Base-by-base conservation (phyloP, 345 rosid genomes). In the Bruguiera parviflora region DNA sequence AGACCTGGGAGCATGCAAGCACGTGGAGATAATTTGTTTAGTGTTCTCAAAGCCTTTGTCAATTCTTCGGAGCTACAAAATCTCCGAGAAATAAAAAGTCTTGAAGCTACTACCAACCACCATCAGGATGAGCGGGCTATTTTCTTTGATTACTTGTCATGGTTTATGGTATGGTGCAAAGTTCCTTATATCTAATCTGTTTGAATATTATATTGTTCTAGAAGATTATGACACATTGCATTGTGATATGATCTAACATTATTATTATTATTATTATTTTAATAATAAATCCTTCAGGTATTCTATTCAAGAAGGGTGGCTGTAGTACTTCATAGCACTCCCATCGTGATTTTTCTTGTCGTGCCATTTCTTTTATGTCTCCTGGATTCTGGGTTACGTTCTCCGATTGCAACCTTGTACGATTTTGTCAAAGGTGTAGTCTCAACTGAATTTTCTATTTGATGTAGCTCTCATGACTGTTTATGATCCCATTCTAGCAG, bases 1-100 rank as follows among this genome's bases (percentile, higher is more conserved):
- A 95, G 99, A 84, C 98, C 99, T 69, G 99, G 99, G 67, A 92
- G 96, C 86, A 80, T 95, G 81, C 99, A 95, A 87, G 98, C 92
- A 29, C 98, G 98, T 55, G 99, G 99, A 76, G 98, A 95, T 13
- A 95, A 95, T 82, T 86, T 95, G 70, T 57, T 86, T 70, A 83
- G 89, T 67, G 25, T 90, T 29, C 81, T 90, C 51, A 88, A 92
- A 82, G 93, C 88, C 65, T 95, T 95, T 56, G 66, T 93, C 28
- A 89, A 83, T 77, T 92, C 97, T 85, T 81, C 97, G 66, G 79
- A 76, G 85, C 83, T 95, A 61, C 84, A 63, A 72, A 81, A 64
- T 83, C 82, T 87, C 70, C 81, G 63, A 63, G 91, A 90, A 70
- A 85, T 91, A 79, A 80, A 74, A 72, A 72, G 76, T 61, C 72